phyloP scores from a whole-genome alignment of 176 grass and related monocot genomes.

The Triticum turgidum region DNA sequence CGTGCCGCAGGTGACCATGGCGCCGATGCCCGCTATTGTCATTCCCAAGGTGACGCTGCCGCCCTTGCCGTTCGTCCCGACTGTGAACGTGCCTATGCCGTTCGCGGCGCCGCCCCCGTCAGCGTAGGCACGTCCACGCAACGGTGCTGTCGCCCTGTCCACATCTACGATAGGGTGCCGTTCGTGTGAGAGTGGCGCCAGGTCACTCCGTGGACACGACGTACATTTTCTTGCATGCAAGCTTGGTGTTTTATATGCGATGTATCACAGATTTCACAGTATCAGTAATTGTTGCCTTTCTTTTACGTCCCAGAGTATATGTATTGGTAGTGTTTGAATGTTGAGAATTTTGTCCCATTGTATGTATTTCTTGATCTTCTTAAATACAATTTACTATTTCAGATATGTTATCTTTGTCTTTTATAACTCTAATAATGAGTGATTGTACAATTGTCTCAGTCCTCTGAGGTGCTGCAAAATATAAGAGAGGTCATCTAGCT shows the following conservation, averaged over 20 bases:
- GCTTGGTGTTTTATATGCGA: not conserved
- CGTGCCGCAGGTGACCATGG: not conserved
- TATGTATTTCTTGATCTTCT: not conserved
- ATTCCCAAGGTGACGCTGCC: not conserved
- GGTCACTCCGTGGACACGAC: not conserved
- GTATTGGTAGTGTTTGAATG: not conserved
- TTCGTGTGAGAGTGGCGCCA: not conserved
- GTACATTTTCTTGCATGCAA: not conserved
- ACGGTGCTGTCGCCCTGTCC: not conserved
- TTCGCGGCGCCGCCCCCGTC: slow-evolving; percentile 23
- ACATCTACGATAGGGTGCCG: not conserved
- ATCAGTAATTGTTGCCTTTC: not conserved
- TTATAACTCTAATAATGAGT: too few relatives aligned
- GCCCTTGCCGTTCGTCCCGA: slow-evolving; percentile 15
- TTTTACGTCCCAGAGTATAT: not conserved
- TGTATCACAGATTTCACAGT: not conserved
- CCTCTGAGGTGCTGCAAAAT: too few relatives aligned
- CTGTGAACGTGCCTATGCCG: slow-evolving; percentile 10
- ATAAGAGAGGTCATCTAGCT: too few relatives aligned
- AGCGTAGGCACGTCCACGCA: not conserved
- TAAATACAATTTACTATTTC: too few relatives aligned
- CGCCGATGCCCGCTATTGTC: not conserved
- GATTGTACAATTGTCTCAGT: too few relatives aligned
- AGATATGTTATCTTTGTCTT: too few relatives aligned
- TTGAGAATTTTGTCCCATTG: not conserved